Conservation (phyloP, 768 basidiomycete species). For the Amanita brunnescens region DNA sequence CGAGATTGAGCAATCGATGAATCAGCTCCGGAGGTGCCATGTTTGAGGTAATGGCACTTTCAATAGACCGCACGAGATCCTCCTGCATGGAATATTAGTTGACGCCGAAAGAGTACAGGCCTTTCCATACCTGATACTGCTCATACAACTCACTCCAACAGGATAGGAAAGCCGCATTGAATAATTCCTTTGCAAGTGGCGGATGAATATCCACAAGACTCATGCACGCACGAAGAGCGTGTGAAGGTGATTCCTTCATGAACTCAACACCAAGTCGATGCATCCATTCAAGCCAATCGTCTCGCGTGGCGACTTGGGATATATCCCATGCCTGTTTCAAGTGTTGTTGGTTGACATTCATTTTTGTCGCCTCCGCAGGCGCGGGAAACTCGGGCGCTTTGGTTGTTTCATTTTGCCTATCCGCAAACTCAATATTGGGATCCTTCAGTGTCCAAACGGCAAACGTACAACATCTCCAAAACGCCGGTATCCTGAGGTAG, state of each 20-base stretch:
- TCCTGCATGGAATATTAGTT: conserved; percentile 45
- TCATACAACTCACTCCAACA: conserved; percentile 97
- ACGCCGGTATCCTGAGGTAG: conserved; percentile 79
- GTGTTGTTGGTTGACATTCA: conserved; percentile 94
- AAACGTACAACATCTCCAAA: conserved; percentile 55
- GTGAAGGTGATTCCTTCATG: conserved; percentile 97
- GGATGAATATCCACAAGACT: conserved; percentile 86
- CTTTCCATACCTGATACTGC: conserved; percentile 74
- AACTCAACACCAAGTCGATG: conserved; percentile 88
- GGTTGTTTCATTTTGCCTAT: conserved; percentile 47
- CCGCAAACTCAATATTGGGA: background rate
- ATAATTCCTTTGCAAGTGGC: conserved; percentile 87
- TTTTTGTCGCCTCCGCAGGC: conserved; percentile 78
- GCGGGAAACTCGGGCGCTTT: conserved; percentile 69
- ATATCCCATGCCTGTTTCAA: conserved; percentile 96
- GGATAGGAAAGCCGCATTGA: conserved; percentile 96
- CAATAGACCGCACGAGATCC: conserved; percentile 87
- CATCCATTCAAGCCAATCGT: conserved; percentile 97
- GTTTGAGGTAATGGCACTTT: conserved; percentile 71
- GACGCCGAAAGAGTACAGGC: background rate
- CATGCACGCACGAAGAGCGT: conserved; percentile 96
- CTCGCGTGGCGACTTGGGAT: conserved; percentile 61
- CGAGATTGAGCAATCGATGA: conserved; percentile 84
- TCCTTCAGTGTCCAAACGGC: background rate
- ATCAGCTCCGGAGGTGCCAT: conserved; percentile 82